Evolutionary conservation across 2,329 filamentous ascomycete species (phyloP).

Genomic region (Aspergillus melleus): DNA sequence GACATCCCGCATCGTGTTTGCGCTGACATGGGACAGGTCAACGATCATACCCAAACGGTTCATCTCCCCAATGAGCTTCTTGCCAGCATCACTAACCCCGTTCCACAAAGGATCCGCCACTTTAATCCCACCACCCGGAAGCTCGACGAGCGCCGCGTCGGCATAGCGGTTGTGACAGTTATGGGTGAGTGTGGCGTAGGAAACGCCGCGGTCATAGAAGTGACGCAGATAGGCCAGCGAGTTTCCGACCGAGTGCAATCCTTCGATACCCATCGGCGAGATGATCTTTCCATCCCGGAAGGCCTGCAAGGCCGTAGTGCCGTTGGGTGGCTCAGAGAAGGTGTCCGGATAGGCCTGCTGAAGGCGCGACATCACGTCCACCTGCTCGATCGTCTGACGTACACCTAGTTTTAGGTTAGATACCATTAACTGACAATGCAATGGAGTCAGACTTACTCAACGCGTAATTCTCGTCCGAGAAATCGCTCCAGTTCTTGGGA

Average conservation of each 20-base stretch:
- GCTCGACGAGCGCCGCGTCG: constrained; percentile 68
- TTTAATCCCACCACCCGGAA: constrained; percentile 39
- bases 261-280: constrained; percentile 79
- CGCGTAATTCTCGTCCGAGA: constrained; percentile 70
- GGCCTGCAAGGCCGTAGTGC: constrained; percentile 60
- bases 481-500: constrained; percentile 69
- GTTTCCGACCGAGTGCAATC: constrained; percentile 92
- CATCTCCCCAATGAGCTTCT: constrained; percentile 77
- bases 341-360: constrained; percentile 34
- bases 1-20: constrained; percentile 82
- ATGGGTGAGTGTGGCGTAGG: constrained; percentile 87
- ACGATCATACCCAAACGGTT: constrained; percentile 94
- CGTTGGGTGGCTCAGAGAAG: constrained; percentile 60
- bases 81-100: constrained; percentile 72
- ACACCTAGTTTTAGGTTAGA: constrained; percentile 22
- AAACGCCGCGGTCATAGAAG: constrained; percentile 75
- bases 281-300: constrained; percentile 66
- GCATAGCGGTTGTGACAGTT: constrained; percentile 91
- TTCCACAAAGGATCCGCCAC: constrained; percentile 43
- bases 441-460: constrained; percentile 52
- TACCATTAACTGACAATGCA: background rate
- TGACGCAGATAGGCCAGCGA: constrained; percentile 65
- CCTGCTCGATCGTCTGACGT: constrained; percentile 36
- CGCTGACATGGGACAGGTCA: constrained; percentile 76
- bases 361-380: constrained; percentile 37